Evolutionary conservation across 805 yeast species (phyloP), one percentile per base, ranked within the genome.

Genomic region (Lipomyces mesembrius): DNA sequence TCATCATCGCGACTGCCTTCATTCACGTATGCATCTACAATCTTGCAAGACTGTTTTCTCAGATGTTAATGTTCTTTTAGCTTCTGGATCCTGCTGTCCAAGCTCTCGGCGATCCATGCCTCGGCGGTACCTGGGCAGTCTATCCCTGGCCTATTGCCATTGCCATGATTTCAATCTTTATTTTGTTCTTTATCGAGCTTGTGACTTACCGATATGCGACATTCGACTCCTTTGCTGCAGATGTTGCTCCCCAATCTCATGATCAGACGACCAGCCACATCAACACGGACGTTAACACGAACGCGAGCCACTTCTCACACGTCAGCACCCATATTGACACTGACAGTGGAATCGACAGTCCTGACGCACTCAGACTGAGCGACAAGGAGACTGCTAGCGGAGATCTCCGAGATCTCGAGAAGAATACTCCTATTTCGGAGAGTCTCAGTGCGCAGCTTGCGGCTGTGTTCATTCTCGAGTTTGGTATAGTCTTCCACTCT

Each of bases 401-500:
- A 3, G 17, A 22, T 32, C 22, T 22, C 25, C n/a, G 25, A 14
- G 68, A 64, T 43, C 14, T 66, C 51, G 69, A 66, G 61, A 59
- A 63, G 51, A 9, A 29, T 27, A n/a, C n/a, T 52, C 27, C 20
- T 17, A 17, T 51, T 34, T 20, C 65, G 1, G 70, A 67, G 53
- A 55, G 62, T 29, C 57, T 67, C 8, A 8, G 64, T 20, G 71
- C 71, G 12, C 70, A 66, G 73, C 70, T 83, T 59, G 77, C 78
- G 51, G 83, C 85, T 1, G 80, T 87, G 59, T 75, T 87, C 57
- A 83, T 88, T 17, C 80, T 89, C 66, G 97, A 91, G 76, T 88
- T 89, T 71, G 97, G 97, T 74, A 83, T 91, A 56, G 78, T 91
- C 39, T 89, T 91, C 81, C 97, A 91, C 78, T 91, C 96, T 2